phyloP scores from a whole-genome alignment of 495 filamentous ascomycete species.

The Massariosphaeria phaeospora region DNA sequence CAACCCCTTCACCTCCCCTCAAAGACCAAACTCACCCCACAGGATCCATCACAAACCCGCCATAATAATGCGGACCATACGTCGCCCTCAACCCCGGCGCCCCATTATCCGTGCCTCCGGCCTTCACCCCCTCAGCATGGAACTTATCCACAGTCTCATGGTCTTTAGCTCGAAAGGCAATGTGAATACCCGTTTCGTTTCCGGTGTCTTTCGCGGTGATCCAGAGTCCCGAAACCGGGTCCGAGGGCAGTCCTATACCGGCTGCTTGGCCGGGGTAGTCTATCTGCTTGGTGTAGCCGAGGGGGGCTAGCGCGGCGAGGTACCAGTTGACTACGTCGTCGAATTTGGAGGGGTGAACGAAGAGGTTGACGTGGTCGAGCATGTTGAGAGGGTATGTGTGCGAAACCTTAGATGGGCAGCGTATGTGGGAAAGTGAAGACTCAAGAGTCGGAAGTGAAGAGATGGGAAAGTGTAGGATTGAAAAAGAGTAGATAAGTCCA shows the following conservation, averaged over 20 bases:
- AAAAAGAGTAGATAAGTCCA: not conserved
- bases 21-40: conserved; percentile 43
- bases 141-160: conserved; percentile 41
- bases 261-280: conserved; percentile 19
- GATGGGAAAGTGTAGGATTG: not conserved
- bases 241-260: conserved; percentile 24
- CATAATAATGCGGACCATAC: conserved; percentile 46
- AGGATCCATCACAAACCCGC: conserved; percentile 50
- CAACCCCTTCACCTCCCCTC: conserved; percentile 36
- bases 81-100: conserved; percentile 44
- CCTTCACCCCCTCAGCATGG: conserved; percentile 42
- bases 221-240: conserved; percentile 38
- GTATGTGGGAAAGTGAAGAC: too few species aligned
- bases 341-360: conserved; percentile 13
- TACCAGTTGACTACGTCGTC: conserved; percentile 24
- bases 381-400: not conserved
- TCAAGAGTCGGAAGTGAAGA: not conserved
- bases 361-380: conserved; percentile 26
- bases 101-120: conserved; percentile 48
- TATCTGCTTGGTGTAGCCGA: conserved; percentile 30
- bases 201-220: conserved; percentile 18
- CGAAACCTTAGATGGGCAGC: too few species aligned
- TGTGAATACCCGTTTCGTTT: conserved; percentile 16
- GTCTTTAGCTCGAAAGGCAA: conserved; percentile 36
- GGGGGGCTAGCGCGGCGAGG: conserved; percentile 26